Evolutionary conservation across 371 early-diverging fungal genomes (phyloP), one percentile per base, ranked within the genome.

Genomic region (Nematocida minor): DNA sequence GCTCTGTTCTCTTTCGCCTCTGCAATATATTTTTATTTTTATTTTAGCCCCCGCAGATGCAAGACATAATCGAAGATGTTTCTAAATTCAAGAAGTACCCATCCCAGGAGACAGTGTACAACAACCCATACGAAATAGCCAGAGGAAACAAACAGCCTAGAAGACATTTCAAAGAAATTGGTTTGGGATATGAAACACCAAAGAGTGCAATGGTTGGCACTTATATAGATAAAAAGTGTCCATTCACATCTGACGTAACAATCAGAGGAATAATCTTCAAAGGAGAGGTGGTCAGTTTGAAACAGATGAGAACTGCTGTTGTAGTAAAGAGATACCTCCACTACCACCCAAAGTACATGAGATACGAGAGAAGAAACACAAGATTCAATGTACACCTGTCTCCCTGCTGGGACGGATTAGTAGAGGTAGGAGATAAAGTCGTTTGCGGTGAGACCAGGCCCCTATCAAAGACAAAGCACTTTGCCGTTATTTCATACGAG

Each of bases 171-270:
- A 94, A 93, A 89, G 93, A 95, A 83, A 91, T 97, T 81, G 97
- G 97, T 87, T 89, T 93, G 79, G 98, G 98, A 80, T 94, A 94
- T 90, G 94, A 94, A 90, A 96, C 95, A 85, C 99, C 99, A 83
- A 89, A 90, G 86, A 95, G 94, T 85, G 99, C 98, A 83, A 92
- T 92, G 85, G 89, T 90, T 71, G 88, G 89, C n/a, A 83, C 82
- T 22, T 99, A 97, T 90, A 91, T 97, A 79, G 99, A 98, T 88
- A 96, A 96, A 90, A 99, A 99, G 90, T 99, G 99, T 89, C 99
- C 99, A 82, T 99, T 96, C 92, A 94, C 94, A 81, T 91, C 95
- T 83, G 89, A 93, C 85, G 93, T 97, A 85, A 90, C 90, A 86
- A 94, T 99, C 86, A 93, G 94, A 85, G 97, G 97, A 81, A 92